Evolutionary conservation across 139 green algal genomes (phyloP), one percentile per base, ranked within the genome.

Genomic region (Chlorella sp.): DNA sequence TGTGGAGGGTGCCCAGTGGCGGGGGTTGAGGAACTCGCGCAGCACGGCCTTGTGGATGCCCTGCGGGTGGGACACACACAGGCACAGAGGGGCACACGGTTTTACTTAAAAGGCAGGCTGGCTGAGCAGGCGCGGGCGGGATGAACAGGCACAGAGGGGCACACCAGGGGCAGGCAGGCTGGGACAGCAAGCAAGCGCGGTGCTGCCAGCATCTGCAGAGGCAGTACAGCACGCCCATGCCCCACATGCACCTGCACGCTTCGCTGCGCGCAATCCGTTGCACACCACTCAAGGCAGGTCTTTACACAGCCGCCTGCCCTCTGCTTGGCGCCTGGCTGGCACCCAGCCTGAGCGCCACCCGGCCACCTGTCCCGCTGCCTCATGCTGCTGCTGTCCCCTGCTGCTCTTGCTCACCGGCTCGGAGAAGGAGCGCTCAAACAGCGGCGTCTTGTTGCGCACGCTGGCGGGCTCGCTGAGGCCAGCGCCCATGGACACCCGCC

Each of bases 21-120:
- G 94, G 18, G 97, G 97, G 40, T 96, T 93, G 82, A 99, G 91
- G 86, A 99, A 92, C 90, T 97, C 93, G 85, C 97, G 91, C 87
- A 99, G 95, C 36, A 99, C 96, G 24, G 92, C 90, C 91, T 98
- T 98, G 92, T 99, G 97, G 28, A 97, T 93, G 30, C 96, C 96
- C 80, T 96, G 92, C 48, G 48, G 7, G 48, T 57, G 48, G n/a
- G n/a, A n/a, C n/a, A n/a, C n/a, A n/a, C n/a, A n/a, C n/a, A n/a
- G n/a, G n/a, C n/a, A n/a, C 64, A 37, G 21, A 3, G n/a, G 34
- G 81, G 36, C n/a, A n/a, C n/a, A n/a, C n/a, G n/a, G n/a, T n/a
- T n/a, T n/a, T n/a, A n/a, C n/a, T n/a, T n/a, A n/a, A n/a, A n/a
- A n/a, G n/a, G n/a, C n/a, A n/a, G n/a, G n/a, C n/a, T n/a, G n/a